Base-by-base conservation (phyloP, 2,329 filamentous ascomycete species). In the Sclerotinia trifoliorum region DNA sequence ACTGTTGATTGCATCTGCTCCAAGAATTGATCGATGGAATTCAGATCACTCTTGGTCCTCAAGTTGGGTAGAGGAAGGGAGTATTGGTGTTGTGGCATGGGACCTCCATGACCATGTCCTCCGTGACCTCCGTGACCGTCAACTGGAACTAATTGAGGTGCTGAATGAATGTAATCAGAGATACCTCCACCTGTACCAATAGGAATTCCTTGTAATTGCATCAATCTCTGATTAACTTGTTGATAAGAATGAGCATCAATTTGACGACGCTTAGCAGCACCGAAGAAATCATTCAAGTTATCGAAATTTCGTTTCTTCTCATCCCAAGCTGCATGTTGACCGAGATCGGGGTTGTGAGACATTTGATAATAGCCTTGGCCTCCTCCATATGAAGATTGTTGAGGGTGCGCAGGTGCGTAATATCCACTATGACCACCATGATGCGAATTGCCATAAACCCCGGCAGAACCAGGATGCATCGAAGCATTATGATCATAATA, bases 1-100 rank as follows among this genome's bases (percentile, higher is more conserved):
- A 98, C 93, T 57, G 94, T 97, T 72, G 90, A 89, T 80, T 97
- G 94, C 84, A 98, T 94, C 80, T 97, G 93, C 80, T 97, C 93
- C 67, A 99, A 86, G 79, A 98, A 92, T 77, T 93, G 91, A 79
- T 98, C 95, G 76, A 98, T 94, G 78, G 96, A 93, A 78, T 96
- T 83, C 55, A 99, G 84, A 78, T 99, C 95, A 78, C 88, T 93
- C 85, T 98, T 97, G 61, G 94, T 97, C 77, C 94, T 89, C 67
- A 96, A 85, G 75, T 93, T 96, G 60, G 89, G 88, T 83, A 96
- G 93, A 62, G 94, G 92, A 69, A 97, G 84, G 71, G 93, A 92
- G 81, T 97, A 97, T 76, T 85, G 84, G 65, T 94, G 92, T 78
- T 92, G 88, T 52, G 90, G 85, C 73, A 90, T 84, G 49, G 88